Base-by-base conservation (phyloP, 179 eudicot genomes). In the Patellifolia procumbens region DNA sequence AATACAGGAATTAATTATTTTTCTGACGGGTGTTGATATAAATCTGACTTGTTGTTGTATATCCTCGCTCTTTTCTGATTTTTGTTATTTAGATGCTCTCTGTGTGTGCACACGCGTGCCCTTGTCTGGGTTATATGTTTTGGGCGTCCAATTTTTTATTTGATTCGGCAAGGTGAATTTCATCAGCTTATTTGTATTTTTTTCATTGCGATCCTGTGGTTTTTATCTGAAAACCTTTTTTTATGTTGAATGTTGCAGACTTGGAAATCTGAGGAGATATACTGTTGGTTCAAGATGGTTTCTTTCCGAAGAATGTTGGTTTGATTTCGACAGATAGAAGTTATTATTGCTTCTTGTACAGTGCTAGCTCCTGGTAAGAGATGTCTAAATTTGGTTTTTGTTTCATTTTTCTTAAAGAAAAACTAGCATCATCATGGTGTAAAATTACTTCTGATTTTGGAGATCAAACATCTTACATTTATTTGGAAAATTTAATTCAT, bases 1-100 rank as follows among this genome's bases (percentile, higher is more conserved):
- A 81, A 84, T 84, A 83, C 82, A 89, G 37, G 75, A 79, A 70
- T 73, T 78, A 75, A 61, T 81, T 79, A 68, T 74, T 84, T 68
- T 72, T 53, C 80, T 60, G 67, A 61, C 73, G n/a, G 73, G 32
- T 43, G 43, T 74, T 55, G 73, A 70, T 32, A n/a, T 58, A 49
- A 28, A 17, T 51, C 60, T 49, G 58, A 48, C 32, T 49, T 17
- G 1, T 26, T 69, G 8, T 8, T 49, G 58, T 69, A 19, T 26
- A 8, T 26, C 73, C 13, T 69, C 32, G 16, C 39, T 19, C 7
- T 46, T 24, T 45, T 15, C n/a, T 46, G 35, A 32, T 13, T 16
- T 19, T 20, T 70, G 35, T 48, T 19, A 53, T 70, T 34, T 34
- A 24, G 58, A 45, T 31, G 12, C 68, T 66, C 46, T 9, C 37